Base-by-base conservation (phyloP, 352 stramenopile genomes). In the Pythium aquatile region DNA sequence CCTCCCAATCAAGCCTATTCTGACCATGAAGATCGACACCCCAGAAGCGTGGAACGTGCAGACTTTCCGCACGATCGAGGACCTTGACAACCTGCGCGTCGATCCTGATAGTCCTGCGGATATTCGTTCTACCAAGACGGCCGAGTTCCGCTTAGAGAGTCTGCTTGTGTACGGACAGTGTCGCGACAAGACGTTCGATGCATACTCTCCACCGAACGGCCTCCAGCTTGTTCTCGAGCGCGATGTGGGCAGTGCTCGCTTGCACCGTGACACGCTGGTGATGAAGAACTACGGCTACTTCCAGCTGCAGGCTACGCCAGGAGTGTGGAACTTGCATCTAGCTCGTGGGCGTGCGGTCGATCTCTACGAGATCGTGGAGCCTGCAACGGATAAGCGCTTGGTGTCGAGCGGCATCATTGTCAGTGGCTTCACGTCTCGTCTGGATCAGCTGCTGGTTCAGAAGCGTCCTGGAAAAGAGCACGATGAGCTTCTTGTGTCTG, bases 241-340 rank as follows among this genome's bases (percentile, higher is more conserved):
- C 24, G 76, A 88, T n/a, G 70, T 90, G 26, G 83, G 78, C 10
- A 73, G 58, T 51, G 60, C 73, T 29, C 72, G 73, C 26, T 58
- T 91, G 39, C 78, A 93, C 52, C 87, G 85, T 26, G 98, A 99
- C 68, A 99, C 98, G 14, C 68, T 99, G 4, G 98, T 99, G 17
- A 99, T 99, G 98, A 97, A 98, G 67, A 99, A 99, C 75, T 75
- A 98, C 32, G 98, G 97, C 14, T 99, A 99, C 83, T 99, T 98
- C 78, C 98, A 99, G 71, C 81, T 99, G 13, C 93, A 98, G 61
- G 96, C 96, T 0, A 96, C 97, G 1, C 97, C 97, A 29, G 97
- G 97, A 26, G 85, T 99, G 13, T 99, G 90, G 87, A 78, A 91
- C 42, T 71, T 99, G 24, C 73, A 86, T n/a, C 86, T 99, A 24